Evolutionary conservation across 208 protist species (phyloP).

Genomic region (Trypanosoma lewisi): DNA sequence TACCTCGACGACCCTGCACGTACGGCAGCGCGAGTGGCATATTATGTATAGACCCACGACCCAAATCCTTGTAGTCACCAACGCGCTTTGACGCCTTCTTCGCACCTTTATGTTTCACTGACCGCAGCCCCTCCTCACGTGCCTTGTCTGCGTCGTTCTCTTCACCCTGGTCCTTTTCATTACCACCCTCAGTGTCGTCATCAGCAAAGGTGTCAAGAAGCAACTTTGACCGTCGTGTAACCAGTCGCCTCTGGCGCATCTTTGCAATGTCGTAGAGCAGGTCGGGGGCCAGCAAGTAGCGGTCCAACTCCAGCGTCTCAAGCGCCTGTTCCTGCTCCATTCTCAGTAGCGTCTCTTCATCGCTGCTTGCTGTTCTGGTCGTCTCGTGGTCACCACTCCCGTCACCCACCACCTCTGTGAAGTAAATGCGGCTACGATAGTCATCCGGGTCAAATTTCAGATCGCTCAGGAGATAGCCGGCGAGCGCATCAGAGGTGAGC

Average conservation of each 20-base stretch:
- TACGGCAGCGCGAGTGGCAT: slow-evolving; percentile 80
- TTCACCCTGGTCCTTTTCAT: slow-evolving; percentile 23
- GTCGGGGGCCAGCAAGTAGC: slow-evolving; percentile 81
- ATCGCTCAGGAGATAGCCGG: slow-evolving; percentile 45
- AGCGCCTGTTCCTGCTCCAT: slow-evolving; percentile 63
- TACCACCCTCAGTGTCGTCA: slow-evolving; percentile 27
- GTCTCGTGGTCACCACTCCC: background rate
- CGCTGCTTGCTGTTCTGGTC: background rate
- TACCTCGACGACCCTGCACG: slow-evolving; percentile 52
- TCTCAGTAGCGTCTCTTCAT: slow-evolving; percentile 45
- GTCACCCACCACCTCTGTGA: slow-evolving; percentile 32
- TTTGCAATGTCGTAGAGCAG: slow-evolving; percentile 78
- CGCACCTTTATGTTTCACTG: background rate
- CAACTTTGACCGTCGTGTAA: slow-evolving; percentile 64
- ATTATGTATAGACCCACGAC: slow-evolving; percentile 78
- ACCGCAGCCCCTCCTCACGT: slow-evolving; percentile 1
- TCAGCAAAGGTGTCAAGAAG: slow-evolving; percentile 74
- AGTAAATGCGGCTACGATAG: slow-evolving; percentile 77
- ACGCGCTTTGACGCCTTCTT: slow-evolving; percentile 19
- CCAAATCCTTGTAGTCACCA: slow-evolving; percentile 54
- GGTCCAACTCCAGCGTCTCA: slow-evolving; percentile 66
- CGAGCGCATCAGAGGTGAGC: slow-evolving; percentile 56
- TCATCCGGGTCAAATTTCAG: slow-evolving; percentile 69
- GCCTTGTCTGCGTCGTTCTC: slow-evolving; percentile 8
- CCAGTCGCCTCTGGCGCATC: slow-evolving; percentile 64